A percentile compares a stretch with the other conserved stretches of the same genome.
phyloP scores from a whole-genome alignment of 108 stramenopile genomes.

The Conticribra weissflogii region DNA sequence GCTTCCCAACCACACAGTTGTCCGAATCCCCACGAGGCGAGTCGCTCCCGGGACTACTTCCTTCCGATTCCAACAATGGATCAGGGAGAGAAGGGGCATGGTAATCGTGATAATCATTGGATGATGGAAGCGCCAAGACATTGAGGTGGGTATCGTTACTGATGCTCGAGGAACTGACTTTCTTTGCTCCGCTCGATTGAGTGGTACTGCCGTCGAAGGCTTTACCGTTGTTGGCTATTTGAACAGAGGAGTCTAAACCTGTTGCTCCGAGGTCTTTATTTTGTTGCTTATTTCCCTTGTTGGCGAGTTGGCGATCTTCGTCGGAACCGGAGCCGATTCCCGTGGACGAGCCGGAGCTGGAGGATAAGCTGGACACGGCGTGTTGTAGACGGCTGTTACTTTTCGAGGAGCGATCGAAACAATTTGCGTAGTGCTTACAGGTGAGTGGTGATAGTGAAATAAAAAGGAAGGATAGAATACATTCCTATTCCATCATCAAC shows the following conservation, averaged over 20 bases:
- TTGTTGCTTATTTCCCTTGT: constrained; percentile 9
- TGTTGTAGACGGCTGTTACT: constrained; percentile 64
- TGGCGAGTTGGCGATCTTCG: constrained; percentile 40
- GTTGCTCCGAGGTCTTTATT: constrained; percentile 18
- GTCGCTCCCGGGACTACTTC: constrained; percentile 47
- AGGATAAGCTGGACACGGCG: constrained; percentile 78
- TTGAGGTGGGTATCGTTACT: constrained; percentile 40
- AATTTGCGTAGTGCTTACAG: neutral
- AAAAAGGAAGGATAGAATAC: neutral
- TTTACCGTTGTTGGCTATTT: too few species aligned
- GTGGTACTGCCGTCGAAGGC: too few species aligned
- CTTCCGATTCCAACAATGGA: constrained; percentile 60
- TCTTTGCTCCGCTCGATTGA: constrained; percentile 43
- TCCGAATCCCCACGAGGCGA: constrained; percentile 52
- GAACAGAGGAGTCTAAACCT: constrained; percentile 3
- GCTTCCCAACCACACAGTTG: constrained; percentile 57
- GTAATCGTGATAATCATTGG: constrained; percentile 81
- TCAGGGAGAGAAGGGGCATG: constrained; percentile 78
- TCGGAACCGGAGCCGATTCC: constrained; percentile 56
- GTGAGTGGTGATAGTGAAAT: neutral
- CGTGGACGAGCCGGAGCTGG: constrained; percentile 71
- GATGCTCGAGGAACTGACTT: constrained; percentile 67
- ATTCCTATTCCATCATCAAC: neutral
- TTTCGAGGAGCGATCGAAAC: too few species aligned
- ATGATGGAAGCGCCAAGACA: constrained; percentile 25